Percentiles rank a stretch among this genome's conserved stretches.
phyloP scores from a whole-genome alignment of 257 asterid species.

The Penstemon davidsonii region DNA sequence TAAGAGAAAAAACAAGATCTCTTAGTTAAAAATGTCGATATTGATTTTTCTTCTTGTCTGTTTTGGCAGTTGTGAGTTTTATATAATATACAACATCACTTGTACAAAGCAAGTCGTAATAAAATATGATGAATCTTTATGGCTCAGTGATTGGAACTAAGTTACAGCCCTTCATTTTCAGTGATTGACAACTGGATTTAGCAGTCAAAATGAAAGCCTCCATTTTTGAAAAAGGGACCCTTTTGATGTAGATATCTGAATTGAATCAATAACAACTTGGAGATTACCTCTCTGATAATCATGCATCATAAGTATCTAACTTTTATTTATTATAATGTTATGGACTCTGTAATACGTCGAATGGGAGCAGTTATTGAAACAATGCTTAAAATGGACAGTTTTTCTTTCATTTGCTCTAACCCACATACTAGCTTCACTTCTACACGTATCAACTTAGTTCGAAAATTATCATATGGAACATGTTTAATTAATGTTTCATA shows the following conservation, averaged over 20 bases:
- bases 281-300: too few relatives aligned
- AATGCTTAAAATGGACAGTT: background rate
- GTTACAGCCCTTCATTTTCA: slow-evolving; percentile 20
- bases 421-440: slow-evolving; percentile 19
- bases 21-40: background rate
- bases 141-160: slow-evolving; percentile 8
- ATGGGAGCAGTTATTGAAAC: too few relatives aligned
- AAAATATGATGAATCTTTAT: background rate
- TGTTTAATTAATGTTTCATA: too few relatives aligned
- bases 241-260: background rate
- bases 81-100: slow-evolving; percentile 25
- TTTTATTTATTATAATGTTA: too few relatives aligned
- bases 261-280: too few relatives aligned
- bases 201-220: too few relatives aligned
- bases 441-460: too few relatives aligned
- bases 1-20: background rate
- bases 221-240: background rate
- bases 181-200: slow-evolving; percentile 22
- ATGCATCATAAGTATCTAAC: too few relatives aligned
- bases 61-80: slow-evolving; percentile 3
- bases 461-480: background rate
- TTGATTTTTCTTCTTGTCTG: background rate
- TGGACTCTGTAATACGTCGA: too few relatives aligned
- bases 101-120: slow-evolving; percentile 11
- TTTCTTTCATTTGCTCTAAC: background rate